Conservation (phyloP, 768 basidiomycete species). For the Suillus brevipes region DNA sequence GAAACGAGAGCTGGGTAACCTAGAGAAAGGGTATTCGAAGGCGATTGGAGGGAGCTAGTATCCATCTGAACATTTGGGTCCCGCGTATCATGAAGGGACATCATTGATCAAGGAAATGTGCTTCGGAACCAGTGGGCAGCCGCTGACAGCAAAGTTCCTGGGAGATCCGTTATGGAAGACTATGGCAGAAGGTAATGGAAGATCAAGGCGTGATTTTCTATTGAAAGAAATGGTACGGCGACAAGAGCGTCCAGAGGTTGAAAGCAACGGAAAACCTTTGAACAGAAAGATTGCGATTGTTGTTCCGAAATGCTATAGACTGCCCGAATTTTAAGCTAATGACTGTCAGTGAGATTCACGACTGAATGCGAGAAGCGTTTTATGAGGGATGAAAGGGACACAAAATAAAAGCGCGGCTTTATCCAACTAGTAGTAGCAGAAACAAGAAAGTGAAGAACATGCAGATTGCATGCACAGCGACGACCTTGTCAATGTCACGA, state of each 20-base stretch:
- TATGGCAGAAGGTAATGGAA: not conserved
- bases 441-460: conserved; percentile 20
- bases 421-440: conserved; percentile 6
- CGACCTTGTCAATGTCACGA: conserved; percentile 22
- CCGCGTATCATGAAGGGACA: conserved; percentile 22
- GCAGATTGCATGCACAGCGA: conserved; percentile 17
- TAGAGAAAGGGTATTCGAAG: conserved; percentile 13
- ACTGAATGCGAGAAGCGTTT: conserved; percentile 8
- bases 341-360: not conserved
- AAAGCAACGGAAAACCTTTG: not conserved
- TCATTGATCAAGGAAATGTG: conserved; percentile 13
- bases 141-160: conserved; percentile 5
- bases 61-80: conserved; percentile 22
- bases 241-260: conserved; percentile 4
- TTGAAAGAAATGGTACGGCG: not conserved
- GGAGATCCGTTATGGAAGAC: not conserved
- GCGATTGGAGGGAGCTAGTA: conserved; percentile 17
- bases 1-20: conserved; percentile 15
- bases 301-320: conserved; percentile 12
- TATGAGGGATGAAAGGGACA: not conserved
- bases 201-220: conserved; percentile 3
- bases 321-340: conserved; percentile 1
- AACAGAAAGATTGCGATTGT: conserved; percentile 16
- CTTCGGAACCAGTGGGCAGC: conserved; percentile 12
- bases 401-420: conserved; percentile 1